Conservation (phyloP, 768 basidiomycete genomes). For the Phylloporus scabripes region DNA sequence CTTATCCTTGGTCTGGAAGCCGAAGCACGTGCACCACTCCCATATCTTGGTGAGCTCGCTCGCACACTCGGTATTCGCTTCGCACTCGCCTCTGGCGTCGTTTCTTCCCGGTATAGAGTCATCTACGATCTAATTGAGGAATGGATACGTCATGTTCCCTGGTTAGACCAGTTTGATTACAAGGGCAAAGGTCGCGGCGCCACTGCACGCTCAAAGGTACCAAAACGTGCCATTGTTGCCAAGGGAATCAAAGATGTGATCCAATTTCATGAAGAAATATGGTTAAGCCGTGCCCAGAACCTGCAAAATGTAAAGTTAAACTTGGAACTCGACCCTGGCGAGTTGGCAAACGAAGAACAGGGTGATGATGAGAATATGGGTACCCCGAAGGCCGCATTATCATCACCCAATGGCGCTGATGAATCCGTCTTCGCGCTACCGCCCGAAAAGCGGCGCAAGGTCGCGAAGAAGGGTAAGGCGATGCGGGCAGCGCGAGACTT, state of each 20-base stretch:
- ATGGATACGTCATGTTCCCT: slow-evolving; percentile 64
- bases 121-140: slow-evolving; percentile 55
- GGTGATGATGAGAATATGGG: slow-evolving; percentile 15
- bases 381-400: slow-evolving; percentile 10
- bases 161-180: slow-evolving; percentile 55
- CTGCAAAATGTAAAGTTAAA: slow-evolving; percentile 34
- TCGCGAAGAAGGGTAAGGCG: slow-evolving; percentile 18
- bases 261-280: slow-evolving; percentile 60
- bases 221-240: slow-evolving; percentile 62
- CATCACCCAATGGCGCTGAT: neutral
- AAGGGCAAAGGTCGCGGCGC: slow-evolving; percentile 29
- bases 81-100: slow-evolving; percentile 45
- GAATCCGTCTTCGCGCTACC: slow-evolving; percentile 3
- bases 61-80: slow-evolving; percentile 48
- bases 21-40: slow-evolving; percentile 47
- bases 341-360: slow-evolving; percentile 29
- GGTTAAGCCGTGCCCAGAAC: slow-evolving; percentile 37
- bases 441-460: slow-evolving; percentile 31
- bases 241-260: slow-evolving; percentile 66
- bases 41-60: slow-evolving; percentile 53
- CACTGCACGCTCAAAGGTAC: slow-evolving; percentile 51
- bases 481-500: slow-evolving; percentile 48
- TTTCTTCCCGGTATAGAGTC: slow-evolving; percentile 66
- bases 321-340: slow-evolving; percentile 34
- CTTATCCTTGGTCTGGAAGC: slow-evolving; percentile 69